Evolutionary conservation across 73 alveolate genomes (phyloP).

Genomic region (Breviolum minutum): DNA sequence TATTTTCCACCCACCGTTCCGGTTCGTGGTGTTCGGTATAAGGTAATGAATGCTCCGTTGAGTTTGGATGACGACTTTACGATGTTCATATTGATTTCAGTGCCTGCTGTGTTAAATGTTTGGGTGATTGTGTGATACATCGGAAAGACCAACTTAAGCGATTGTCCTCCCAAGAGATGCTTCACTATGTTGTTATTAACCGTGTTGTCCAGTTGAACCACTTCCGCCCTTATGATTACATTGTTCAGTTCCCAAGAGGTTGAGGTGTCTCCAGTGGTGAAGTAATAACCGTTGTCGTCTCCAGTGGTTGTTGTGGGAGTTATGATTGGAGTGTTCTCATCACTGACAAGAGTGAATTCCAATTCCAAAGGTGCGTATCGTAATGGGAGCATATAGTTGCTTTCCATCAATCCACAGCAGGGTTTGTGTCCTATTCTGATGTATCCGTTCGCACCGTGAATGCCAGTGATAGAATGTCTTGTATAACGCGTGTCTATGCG

Average conservation of each 20-base stretch:
- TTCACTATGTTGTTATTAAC: neutral
- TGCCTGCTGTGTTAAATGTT: neutral
- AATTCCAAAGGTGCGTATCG: constrained; percentile 1
- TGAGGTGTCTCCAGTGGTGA: neutral
- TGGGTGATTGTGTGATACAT: too few species aligned
- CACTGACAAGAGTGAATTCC: neutral
- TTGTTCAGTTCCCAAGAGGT: neutral
- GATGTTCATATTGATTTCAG: neutral
- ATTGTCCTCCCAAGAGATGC: neutral
- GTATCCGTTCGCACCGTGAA: neutral
- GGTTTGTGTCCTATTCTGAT: neutral
- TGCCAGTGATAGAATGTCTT: neutral
- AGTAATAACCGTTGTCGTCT: neutral
- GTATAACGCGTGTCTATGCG: neutral
- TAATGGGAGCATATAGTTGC: neutral
- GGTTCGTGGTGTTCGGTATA: neutral
- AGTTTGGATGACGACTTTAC: neutral
- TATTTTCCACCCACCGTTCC: neutral
- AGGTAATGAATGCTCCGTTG: neutral
- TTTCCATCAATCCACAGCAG: neutral
- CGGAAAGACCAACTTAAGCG: neutral
- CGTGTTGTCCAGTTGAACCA: neutral
- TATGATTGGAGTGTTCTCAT: neutral
- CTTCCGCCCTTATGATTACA: neutral
- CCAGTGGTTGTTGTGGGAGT: too few species aligned